phyloP scores from a whole-genome alignment of 208 protist genomes.

The Trypanosoma platydactyli region DNA sequence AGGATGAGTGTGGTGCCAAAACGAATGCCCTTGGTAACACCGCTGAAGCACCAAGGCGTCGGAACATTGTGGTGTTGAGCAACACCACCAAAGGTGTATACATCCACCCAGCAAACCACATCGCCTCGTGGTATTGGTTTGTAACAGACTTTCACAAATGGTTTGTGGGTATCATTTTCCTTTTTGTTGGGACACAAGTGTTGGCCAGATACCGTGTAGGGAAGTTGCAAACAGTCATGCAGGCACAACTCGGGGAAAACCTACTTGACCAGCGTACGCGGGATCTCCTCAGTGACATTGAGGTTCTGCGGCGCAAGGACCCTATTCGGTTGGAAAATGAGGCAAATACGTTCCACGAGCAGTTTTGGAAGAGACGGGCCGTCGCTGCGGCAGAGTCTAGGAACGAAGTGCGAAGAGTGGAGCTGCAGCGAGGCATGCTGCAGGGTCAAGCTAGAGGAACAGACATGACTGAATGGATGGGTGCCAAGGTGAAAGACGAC shows the following conservation, averaged over 20 bases:
- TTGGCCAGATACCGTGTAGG: constrained; percentile 75
- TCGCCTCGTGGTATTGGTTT: constrained; percentile 90
- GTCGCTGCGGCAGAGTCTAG: constrained; percentile 51
- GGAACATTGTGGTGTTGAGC: constrained; percentile 79
- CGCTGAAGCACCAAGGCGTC: constrained; percentile 37
- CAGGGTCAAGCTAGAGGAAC: constrained; percentile 78
- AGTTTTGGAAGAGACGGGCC: constrained; percentile 87
- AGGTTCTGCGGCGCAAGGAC: constrained; percentile 83
- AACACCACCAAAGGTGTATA: constrained; percentile 89
- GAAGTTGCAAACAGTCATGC: constrained; percentile 71
- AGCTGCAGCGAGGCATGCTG: constrained; percentile 68
- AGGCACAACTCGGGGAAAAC: constrained; percentile 87
- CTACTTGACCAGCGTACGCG: constrained; percentile 83
- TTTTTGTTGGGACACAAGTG: constrained; percentile 83
- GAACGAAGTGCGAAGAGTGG: constrained; percentile 58
- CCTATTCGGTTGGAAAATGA: constrained; percentile 85
- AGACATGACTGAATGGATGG: constrained; percentile 91
- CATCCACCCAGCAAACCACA: constrained; percentile 85
- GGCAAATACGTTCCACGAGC: constrained; percentile 85
- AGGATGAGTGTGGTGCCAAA: constrained; percentile 5
- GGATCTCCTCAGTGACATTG: constrained; percentile 79
- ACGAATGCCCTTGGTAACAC: constrained; percentile 43
- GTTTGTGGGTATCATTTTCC: constrained; percentile 69
- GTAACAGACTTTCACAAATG: constrained; percentile 87
- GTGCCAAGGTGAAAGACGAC: constrained; percentile 86